A percentile compares a stretch with the other conserved stretches of the same genome.
Evolutionary conservation across 345 rosid genomes (phyloP).

Genomic region (Kernera saxatilis): DNA sequence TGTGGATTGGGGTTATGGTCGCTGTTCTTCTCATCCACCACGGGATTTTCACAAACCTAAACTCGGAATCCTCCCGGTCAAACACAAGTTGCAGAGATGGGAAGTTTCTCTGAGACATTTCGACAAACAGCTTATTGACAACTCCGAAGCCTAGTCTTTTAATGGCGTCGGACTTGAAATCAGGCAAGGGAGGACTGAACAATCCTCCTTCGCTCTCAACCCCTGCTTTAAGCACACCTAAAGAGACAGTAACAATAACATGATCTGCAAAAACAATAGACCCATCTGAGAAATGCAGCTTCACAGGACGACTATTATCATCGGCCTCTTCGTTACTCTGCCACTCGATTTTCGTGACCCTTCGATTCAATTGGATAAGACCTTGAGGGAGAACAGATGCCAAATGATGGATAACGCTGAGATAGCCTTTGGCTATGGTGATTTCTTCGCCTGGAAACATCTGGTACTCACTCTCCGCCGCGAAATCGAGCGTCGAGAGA

Average conservation of each 20-base stretch:
- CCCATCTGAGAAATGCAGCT: slow-evolving; percentile 80
- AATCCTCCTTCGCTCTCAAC: slow-evolving; percentile 43
- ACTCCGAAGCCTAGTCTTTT: slow-evolving; percentile 83
- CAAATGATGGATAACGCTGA: slow-evolving; percentile 52
- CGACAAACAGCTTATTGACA: slow-evolving; percentile 84
- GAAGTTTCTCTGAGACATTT: slow-evolving; percentile 34
- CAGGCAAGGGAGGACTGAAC: slow-evolving; percentile 75
- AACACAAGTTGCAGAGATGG: slow-evolving; percentile 77
- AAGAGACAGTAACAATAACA: slow-evolving; percentile 79
- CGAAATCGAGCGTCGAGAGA: slow-evolving; percentile 58
- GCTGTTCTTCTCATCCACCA: slow-evolving; percentile 98
- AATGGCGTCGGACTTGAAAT: slow-evolving; percentile 72
- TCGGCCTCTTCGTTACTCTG: slow-evolving; percentile 35
- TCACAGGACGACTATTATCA: slow-evolving; percentile 54
- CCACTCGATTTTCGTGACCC: slow-evolving; percentile 73
- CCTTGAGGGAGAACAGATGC: slow-evolving; percentile 77
- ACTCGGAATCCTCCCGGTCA: slow-evolving; percentile 46
- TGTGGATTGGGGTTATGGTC: slow-evolving; percentile 63
- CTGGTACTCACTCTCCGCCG: slow-evolving; percentile 82
- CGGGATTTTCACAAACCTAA: slow-evolving; percentile 57
- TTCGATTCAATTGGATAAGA: slow-evolving; percentile 56
- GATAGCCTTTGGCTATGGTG: slow-evolving; percentile 93
- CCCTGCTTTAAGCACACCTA: slow-evolving; percentile 87
- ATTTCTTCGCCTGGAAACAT: slow-evolving; percentile 95
- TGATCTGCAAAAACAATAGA: slow-evolving; percentile 76